Percentiles rank a stretch among this genome's conserved stretches.
These are phyloP conservation scores for Cajanus cajan DNA, from an alignment of 306 rosid species.

Conservation along the genomic window DNA sequence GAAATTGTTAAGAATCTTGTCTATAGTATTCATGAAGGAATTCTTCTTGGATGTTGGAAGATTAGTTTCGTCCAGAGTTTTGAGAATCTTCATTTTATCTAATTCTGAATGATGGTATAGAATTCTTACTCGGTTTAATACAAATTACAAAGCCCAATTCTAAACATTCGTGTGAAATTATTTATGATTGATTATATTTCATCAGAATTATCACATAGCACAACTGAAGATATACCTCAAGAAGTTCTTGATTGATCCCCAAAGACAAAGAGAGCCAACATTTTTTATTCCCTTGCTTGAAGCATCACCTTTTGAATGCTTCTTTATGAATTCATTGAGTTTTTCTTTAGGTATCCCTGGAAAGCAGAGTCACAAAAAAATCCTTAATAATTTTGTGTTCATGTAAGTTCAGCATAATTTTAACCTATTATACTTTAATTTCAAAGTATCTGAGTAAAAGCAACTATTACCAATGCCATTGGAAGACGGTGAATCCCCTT, in stretches of 20 bases:
- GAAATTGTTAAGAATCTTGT: conserved; percentile 18
- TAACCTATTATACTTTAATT: background rate
- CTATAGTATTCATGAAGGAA: background rate
- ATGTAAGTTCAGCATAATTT: background rate
- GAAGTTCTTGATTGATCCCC: conserved; percentile 63
- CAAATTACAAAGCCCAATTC: conserved; percentile 14
- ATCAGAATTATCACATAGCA: conserved; percentile 9
- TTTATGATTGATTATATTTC: background rate
- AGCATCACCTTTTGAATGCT: conserved; percentile 23
- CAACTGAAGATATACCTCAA: conserved; percentile 56
- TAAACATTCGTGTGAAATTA: background rate
- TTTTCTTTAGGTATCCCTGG: conserved; percentile 46
- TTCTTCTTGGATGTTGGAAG: conserved; percentile 14
- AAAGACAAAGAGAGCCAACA: conserved; percentile 49
- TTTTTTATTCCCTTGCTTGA: conserved; percentile 39
- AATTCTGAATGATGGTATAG: background rate
- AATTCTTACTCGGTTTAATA: conserved; percentile 8
- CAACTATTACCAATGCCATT: conserved; percentile 41
- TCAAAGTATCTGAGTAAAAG: background rate
- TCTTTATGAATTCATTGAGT: conserved; percentile 31
- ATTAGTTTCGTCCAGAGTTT: background rate
- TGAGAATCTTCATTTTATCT: conserved; percentile 12
- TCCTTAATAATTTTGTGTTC: background rate
- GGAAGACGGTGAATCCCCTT: conserved; percentile 35
- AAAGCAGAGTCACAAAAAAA: conserved; percentile 15